Base-by-base conservation (phyloP, 2,329 filamentous ascomycete species). In the Penicillium crustosum region DNA sequence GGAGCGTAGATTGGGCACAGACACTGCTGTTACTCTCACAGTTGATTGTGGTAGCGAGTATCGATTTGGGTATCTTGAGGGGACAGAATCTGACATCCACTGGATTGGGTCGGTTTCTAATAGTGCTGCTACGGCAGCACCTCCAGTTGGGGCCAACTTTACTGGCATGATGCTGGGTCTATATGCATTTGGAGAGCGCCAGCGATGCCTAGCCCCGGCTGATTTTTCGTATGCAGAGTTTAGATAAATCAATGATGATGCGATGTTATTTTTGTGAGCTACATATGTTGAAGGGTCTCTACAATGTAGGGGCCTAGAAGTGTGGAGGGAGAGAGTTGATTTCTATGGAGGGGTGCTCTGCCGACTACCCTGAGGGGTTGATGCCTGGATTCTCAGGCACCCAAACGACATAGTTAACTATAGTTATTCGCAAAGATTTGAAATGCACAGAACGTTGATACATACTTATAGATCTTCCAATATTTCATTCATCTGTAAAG, bases 121-220 rank as follows among this genome's bases (percentile, higher is more conserved):
- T 17, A 53, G 63, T 21, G 57, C 62, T 15, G 73, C 79, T 60
- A 77, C 75, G 2, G 57, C 68, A 17, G 62, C 70, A 35, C 74
- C 78, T 2, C 71, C 71, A 0, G 66, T 79, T 10, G 78, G 78
- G 0, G 71, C 71, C 19, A 66, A 73, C 2, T 81, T 79, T 35
- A 79, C 77, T 1, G 78, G 78, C 0, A 75, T 77, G 68, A 79
- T 80, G 77, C 62, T 80, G 48, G 78, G 79, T 0, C n/a, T 81
- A 13, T 81, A 80, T 64, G 68, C 75, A 1, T 78, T 76, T 62
- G 78, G 76, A 4, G 72, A 77, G 41, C 62, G 73, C 19, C 73
- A 80, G 53, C 67, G 70, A 19, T 77, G 74, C 36, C 63, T 78
- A 8, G 65, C 61, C 4, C 77, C 77, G 1, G 78, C 78, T 0